Evolutionary conservation across 2,329 filamentous ascomycete genomes (phyloP), one percentile per base, ranked within the genome.

Genomic region (Sordariomycetes sp.): DNA sequence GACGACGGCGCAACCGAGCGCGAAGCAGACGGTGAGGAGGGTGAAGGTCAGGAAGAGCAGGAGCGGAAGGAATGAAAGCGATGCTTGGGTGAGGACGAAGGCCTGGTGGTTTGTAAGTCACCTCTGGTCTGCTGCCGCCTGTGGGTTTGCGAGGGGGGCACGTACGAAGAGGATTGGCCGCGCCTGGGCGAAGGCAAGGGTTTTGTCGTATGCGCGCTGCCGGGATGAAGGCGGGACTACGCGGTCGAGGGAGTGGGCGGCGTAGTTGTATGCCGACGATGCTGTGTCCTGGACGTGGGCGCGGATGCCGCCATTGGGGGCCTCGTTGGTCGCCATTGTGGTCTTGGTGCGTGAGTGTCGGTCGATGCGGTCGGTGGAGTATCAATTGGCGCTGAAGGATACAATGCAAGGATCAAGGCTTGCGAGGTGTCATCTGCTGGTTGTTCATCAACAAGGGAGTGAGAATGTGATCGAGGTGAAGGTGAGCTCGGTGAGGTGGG

Each of bases 161-260:
- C 36, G 16, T 64, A 86, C 82, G 36, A 82, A 77, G 28, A 87
- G 61, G 41, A 86, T 61, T 3, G 86, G 86, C 37, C 81, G 79
- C 32, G 69, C 61, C 6, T 67, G 56, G 12, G 79, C 75, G 47
- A 84, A 81, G 5, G 59, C 51, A 23, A 65, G 61, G 19, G 72
- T 55, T 29, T 61, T 64, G 12, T 70, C 61, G 44, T 77, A 67
- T 27, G 73, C 64, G 36, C 66, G 63, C 41, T 75, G 66, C 32
- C 82, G 70, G 39, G 71, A 70, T 23, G 73, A 61, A 0, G 80
- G 78, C 29, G 75, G 70, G 28, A 86, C 63, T 45, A 69, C 47
- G 42, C 64, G 61, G 47, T 74, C 59, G 34, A 70, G 45, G 35
- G 64, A 63, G 37, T 55, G 58, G 39, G 63, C 63, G 33, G 58